Conservation (phyloP, 805 yeast genomes). For the Metschnikowia peoriensis region DNA sequence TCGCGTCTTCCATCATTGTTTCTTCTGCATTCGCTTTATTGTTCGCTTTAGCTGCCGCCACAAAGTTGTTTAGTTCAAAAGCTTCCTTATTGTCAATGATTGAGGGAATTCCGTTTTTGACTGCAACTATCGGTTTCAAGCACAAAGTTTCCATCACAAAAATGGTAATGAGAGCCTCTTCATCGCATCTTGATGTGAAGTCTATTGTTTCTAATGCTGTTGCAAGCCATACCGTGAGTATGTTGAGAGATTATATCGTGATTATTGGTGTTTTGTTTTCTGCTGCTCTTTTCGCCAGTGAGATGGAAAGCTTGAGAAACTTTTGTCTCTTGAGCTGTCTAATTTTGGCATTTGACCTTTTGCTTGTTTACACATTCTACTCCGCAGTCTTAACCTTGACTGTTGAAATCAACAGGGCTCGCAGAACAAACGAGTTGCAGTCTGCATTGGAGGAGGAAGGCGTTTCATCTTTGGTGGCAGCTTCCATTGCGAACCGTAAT, state of each 20-base stretch:
- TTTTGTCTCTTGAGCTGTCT: conserved; percentile 75
- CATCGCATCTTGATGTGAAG: conserved; percentile 38
- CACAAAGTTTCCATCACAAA: conserved; percentile 73
- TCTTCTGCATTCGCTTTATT: conserved; percentile 82
- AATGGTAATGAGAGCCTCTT: conserved; percentile 46
- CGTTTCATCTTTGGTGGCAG: conserved; percentile 67
- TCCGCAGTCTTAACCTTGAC: conserved; percentile 82
- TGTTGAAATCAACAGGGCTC: conserved; percentile 83
- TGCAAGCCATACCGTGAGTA: conserved; percentile 43
- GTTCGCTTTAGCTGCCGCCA: conserved; percentile 64
- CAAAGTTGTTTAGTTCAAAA: conserved; percentile 52
- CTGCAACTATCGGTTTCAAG: conserved; percentile 88
- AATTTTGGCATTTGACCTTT: conserved; percentile 66
- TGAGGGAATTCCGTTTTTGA: conserved; percentile 92
- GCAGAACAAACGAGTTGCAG: conserved; percentile 73
- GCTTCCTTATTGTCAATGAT: conserved; percentile 73
- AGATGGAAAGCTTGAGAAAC: conserved; percentile 70
- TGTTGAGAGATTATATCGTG: conserved; percentile 73
- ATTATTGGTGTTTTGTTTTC: conserved; percentile 68
- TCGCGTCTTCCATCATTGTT: conserved; percentile 73
- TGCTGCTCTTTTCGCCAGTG: conserved; percentile 63
- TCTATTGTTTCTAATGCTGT: conserved; percentile 44
- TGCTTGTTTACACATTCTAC: conserved; percentile 76
- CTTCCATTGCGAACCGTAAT: conserved; percentile 55
- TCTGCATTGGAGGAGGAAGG: conserved; percentile 93